Conservation (phyloP, 2,329 filamentous ascomycete species). For the Trichoderma harzianum region DNA sequence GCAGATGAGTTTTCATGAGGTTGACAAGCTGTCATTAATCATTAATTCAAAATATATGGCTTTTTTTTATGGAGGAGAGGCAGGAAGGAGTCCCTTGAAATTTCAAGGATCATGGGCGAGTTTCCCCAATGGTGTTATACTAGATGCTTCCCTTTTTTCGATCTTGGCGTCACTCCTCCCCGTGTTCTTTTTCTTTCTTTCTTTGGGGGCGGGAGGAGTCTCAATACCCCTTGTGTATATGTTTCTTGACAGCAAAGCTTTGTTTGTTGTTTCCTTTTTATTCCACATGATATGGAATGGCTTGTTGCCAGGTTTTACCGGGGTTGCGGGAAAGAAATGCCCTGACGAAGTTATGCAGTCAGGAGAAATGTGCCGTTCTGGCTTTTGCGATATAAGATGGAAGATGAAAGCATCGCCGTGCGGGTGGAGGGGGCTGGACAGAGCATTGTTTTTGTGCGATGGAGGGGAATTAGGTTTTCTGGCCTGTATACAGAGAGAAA, state of each 20-base stretch:
- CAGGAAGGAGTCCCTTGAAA: background rate
- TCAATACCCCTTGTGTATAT: constrained; percentile 20
- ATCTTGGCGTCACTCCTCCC: constrained; percentile 8
- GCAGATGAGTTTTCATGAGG: constrained; percentile 48
- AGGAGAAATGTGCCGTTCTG: constrained; percentile 15
- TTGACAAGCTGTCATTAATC: constrained; percentile 13
- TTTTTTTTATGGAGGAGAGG: background rate
- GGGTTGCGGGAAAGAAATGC: constrained; percentile 11
- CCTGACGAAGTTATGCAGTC: constrained; percentile 16
- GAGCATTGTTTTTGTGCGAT: background rate
- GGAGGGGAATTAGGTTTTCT: background rate
- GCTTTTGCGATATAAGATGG: background rate
- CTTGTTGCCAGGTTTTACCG: background rate
- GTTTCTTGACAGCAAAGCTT: background rate
- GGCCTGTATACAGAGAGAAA: background rate
- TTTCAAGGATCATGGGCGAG: background rate
- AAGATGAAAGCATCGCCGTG: background rate
- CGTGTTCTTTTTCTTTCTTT: background rate
- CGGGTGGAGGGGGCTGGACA: background rate
- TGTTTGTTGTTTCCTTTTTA: constrained; percentile 7
- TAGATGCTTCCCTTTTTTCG: background rate
- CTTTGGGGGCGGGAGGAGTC: constrained; percentile 5
- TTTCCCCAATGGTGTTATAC: background rate
- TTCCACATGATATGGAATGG: constrained; percentile 4
- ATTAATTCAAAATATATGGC: constrained; percentile 1